Conservation (phyloP, 495 filamentous ascomycete species). For the Astrocystis sublimbata region DNA sequence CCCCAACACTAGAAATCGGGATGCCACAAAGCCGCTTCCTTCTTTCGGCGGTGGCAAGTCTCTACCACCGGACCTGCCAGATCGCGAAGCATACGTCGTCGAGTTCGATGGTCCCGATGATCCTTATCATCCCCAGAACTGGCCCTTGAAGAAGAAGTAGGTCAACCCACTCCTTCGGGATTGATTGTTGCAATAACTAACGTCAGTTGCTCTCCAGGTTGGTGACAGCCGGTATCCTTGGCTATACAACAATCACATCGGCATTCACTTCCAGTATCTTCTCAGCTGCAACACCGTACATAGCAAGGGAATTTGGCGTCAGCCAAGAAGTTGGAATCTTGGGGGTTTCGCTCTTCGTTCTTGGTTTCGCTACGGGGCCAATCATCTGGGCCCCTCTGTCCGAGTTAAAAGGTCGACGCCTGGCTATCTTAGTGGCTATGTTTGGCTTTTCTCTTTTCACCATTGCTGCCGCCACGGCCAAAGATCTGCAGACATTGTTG, state of each 20-base stretch:
- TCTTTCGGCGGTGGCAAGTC: slow-evolving; percentile 72
- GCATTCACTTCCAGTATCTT: slow-evolving; percentile 74
- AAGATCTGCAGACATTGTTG: slow-evolving; percentile 80
- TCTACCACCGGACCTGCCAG: slow-evolving; percentile 71
- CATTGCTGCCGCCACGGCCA: slow-evolving; percentile 67
- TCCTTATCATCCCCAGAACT: slow-evolving; percentile 81
- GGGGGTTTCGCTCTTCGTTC: slow-evolving; percentile 69
- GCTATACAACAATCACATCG: slow-evolving; percentile 72
- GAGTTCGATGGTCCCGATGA: slow-evolving; percentile 81
- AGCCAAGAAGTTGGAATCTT: slow-evolving; percentile 61
- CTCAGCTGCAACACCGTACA: slow-evolving; percentile 58
- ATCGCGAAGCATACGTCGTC: slow-evolving; percentile 80
- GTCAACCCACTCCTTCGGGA: slow-evolving; percentile 20
- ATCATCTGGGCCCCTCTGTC: slow-evolving; percentile 71
- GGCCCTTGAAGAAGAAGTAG: slow-evolving; percentile 75
- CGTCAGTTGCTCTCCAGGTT: slow-evolving; percentile 42
- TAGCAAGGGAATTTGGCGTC: slow-evolving; percentile 56
- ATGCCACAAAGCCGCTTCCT: slow-evolving; percentile 58
- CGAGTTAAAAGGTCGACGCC: slow-evolving; percentile 72
- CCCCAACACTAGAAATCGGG: slow-evolving; percentile 42
- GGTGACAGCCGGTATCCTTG: slow-evolving; percentile 68
- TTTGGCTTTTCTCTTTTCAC: slow-evolving; percentile 81
- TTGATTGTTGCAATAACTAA: background rate
- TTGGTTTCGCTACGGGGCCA: slow-evolving; percentile 70
- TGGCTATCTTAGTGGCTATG: slow-evolving; percentile 70